A percentile compares a stretch with the other conserved stretches of the same genome.
phyloP scores from a whole-genome alignment of 805 yeast species.

The Maudiozyma barnettii region DNA sequence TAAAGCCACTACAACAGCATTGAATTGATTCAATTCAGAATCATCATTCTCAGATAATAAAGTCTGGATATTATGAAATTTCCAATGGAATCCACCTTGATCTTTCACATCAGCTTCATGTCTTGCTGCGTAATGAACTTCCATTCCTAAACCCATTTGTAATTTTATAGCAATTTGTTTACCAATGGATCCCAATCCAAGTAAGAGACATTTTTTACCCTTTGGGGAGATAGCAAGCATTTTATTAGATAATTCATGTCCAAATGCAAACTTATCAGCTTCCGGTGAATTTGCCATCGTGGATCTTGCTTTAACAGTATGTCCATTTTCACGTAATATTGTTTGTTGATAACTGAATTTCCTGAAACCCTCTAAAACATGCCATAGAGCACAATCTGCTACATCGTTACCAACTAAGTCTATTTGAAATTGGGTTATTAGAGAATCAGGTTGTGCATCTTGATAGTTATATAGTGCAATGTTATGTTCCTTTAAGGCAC shows the following conservation, averaged over 20 bases:
- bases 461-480: slow-evolving; percentile 39
- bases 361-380: slow-evolving; percentile 45
- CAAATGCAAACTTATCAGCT: slow-evolving; percentile 28
- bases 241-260: slow-evolving; percentile 30
- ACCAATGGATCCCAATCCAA: slow-evolving; percentile 59
- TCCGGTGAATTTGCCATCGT: slow-evolving; percentile 11
- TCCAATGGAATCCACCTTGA: slow-evolving; percentile 24
- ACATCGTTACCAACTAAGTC: slow-evolving; percentile 51
- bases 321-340: slow-evolving; percentile 24
- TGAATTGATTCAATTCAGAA: slow-evolving; percentile 31
- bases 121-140: slow-evolving; percentile 47
- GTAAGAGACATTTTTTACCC: slow-evolving; percentile 42
- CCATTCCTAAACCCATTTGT: slow-evolving; percentile 44
- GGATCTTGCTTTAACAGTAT: slow-evolving; percentile 36
- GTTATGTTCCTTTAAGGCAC: slow-evolving; percentile 30
- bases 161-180: slow-evolving; percentile 42
- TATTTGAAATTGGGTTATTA: slow-evolving; percentile 4
- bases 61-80: slow-evolving; percentile 29
- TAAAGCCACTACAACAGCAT: slow-evolving; percentile 45
- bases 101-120: slow-evolving; percentile 18
- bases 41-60: slow-evolving; percentile 22
- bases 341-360: slow-evolving; percentile 33
- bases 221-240: slow-evolving; percentile 36
- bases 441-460: slow-evolving; percentile 10
- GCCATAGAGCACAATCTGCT: slow-evolving; percentile 54